Evolutionary conservation across 345 rosid genomes (phyloP).

Genomic region (Hibiscus mutabilis): DNA sequence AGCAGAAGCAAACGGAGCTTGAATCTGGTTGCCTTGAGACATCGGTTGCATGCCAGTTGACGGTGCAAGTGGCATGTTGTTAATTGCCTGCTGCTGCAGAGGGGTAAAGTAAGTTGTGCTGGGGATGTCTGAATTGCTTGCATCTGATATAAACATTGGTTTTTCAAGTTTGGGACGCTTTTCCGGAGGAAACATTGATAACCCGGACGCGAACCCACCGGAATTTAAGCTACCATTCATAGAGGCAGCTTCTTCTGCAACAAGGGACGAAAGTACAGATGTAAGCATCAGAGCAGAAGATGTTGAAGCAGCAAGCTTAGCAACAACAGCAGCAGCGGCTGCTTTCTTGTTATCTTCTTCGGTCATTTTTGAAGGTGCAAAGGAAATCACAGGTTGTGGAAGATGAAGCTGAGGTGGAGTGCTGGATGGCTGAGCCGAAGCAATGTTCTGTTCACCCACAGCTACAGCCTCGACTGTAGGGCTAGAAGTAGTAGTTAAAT

Average conservation of each 20-base stretch:
- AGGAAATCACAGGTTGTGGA: constrained; percentile 38
- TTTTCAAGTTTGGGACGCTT: constrained; percentile 57
- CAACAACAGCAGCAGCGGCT: constrained; percentile 66
- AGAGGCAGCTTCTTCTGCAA: constrained; percentile 71
- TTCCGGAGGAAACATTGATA: constrained; percentile 45
- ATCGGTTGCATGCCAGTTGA: constrained; percentile 32
- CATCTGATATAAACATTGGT: constrained; percentile 33
- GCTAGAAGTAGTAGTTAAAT: constrained; percentile 11
- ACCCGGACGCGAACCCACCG: constrained; percentile 29
- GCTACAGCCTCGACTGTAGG: constrained; percentile 25
- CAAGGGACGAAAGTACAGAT: constrained; percentile 74
- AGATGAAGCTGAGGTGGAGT: constrained; percentile 28
- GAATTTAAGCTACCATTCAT: constrained; percentile 40
- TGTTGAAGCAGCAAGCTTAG: constrained; percentile 63
- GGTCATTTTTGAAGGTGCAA: constrained; percentile 34
- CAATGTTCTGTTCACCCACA: constrained; percentile 25
- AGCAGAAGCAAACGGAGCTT: constrained; percentile 39
- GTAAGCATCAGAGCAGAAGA: constrained; percentile 75
- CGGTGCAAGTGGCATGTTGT: constrained; percentile 27
- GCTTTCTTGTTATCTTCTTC: constrained; percentile 73
- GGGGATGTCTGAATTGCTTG: constrained; percentile 30
- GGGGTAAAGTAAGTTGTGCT: constrained; percentile 35
- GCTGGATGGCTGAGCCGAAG: constrained; percentile 30
- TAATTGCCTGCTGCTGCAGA: constrained; percentile 35
- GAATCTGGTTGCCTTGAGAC: constrained; percentile 42